Conservation (phyloP, 352 stramenopile species). For the Phytophthora brassicae region DNA sequence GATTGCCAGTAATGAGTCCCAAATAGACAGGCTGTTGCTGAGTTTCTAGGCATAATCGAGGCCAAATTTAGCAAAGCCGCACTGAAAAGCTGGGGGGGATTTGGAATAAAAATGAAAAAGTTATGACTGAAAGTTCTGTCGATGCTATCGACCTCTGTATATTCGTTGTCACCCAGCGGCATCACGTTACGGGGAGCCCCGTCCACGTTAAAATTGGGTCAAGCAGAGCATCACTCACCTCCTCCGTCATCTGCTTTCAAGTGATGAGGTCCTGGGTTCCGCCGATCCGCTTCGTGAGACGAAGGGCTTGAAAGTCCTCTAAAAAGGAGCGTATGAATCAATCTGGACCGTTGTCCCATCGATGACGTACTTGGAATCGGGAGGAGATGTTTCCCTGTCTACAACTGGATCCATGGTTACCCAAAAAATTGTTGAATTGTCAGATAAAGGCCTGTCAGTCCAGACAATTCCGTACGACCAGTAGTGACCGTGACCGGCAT, state of each 20-base stretch:
- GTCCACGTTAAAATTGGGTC: background rate
- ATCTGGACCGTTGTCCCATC: constrained; percentile 4
- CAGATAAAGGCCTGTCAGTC: no score
- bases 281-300: background rate
- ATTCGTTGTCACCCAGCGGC: constrained; percentile 9
- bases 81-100: background rate
- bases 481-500: no score
- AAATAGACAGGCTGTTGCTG: background rate
- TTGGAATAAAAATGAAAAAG: background rate
- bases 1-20: background rate
- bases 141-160: background rate
- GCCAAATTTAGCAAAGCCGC: background rate
- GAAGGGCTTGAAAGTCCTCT: background rate
- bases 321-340: background rate
- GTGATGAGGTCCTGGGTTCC: background rate
- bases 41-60: background rate
- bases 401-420: background rate
- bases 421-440: background rate
- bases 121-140: background rate
- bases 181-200: constrained; percentile 1
- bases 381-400: background rate
- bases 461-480: no score
- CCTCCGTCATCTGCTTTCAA: background rate
- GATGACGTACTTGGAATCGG: background rate
- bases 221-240: background rate